Evolutionary conservation across 2,329 filamentous ascomycete species (phyloP).

Genomic region (Pezicula neosporulosa): DNA sequence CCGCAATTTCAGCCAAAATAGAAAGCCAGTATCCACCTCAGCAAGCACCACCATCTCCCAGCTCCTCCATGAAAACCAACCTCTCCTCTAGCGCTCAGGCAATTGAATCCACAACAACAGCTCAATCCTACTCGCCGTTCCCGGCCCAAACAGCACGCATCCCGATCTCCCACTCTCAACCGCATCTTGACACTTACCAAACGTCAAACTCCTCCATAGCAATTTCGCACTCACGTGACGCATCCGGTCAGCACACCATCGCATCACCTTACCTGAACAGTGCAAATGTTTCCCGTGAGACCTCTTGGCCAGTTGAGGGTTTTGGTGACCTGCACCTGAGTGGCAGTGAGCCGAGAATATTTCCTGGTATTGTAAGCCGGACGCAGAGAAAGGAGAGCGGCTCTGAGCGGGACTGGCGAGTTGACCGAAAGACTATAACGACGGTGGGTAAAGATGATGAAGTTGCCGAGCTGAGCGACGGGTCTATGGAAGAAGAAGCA

Average conservation of each 20-base stretch:
- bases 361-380: slow-evolving; percentile 64
- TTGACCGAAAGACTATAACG: background rate
- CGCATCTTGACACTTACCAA: slow-evolving; percentile 16
- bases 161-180: slow-evolving; percentile 20
- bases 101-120: slow-evolving; percentile 9
- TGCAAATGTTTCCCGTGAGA: slow-evolving; percentile 26
- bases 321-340: slow-evolving; percentile 44
- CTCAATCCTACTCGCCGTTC: slow-evolving; percentile 24
- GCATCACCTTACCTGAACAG: slow-evolving; percentile 14
- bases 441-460: background rate
- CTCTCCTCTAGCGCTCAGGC: slow-evolving; percentile 18
- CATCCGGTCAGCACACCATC: slow-evolving; percentile 10
- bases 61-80: slow-evolving; percentile 30
- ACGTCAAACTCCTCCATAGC: background rate
- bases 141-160: slow-evolving; percentile 29
- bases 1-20: slow-evolving; percentile 19
- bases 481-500: slow-evolving; percentile 14
- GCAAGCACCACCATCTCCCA: slow-evolving; percentile 25
- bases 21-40: slow-evolving; percentile 17
- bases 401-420: slow-evolving; percentile 19
- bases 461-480: slow-evolving; percentile 4
- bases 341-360: slow-evolving; percentile 64
- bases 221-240: slow-evolving; percentile 6
- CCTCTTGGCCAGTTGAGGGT: slow-evolving; percentile 34
- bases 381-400: slow-evolving; percentile 21